These are phyloP conservation scores for Coniella lustricola DNA, from an alignment of 2,329 filamentous ascomycete species.

Conservation along the genomic window DNA sequence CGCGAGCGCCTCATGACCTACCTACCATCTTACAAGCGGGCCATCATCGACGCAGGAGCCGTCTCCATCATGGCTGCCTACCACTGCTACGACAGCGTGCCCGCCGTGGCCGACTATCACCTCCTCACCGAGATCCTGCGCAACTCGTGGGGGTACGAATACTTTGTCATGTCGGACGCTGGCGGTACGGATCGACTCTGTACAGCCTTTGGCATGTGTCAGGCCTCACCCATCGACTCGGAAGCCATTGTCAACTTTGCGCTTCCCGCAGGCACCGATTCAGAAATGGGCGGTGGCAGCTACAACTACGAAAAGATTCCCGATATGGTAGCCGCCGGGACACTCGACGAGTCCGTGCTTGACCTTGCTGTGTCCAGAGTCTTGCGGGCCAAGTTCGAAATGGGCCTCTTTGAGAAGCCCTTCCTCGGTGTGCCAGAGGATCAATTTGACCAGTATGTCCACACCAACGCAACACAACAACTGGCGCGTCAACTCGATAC, in stretches of 20 bases:
- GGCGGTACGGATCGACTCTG: constrained; percentile 65
- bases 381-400: constrained; percentile 60
- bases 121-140: constrained; percentile 62
- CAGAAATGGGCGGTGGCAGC: constrained; percentile 71
- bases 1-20: constrained; percentile 48
- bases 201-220: constrained; percentile 57
- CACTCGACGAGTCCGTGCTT: constrained; percentile 51
- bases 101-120: constrained; percentile 58
- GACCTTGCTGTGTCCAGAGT: constrained; percentile 59
- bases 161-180: constrained; percentile 57
- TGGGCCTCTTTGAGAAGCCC: constrained; percentile 66
- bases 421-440: constrained; percentile 51
- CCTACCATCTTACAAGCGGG: constrained; percentile 57
- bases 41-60: constrained; percentile 63
- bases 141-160: constrained; percentile 66
- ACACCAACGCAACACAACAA: constrained; percentile 51
- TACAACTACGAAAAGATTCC: constrained; percentile 65
- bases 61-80: constrained; percentile 66
- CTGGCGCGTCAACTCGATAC: constrained; percentile 57
- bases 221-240: constrained; percentile 52
- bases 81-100: constrained; percentile 66
- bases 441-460: constrained; percentile 51
- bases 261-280: constrained; percentile 62
- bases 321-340: constrained; percentile 53
- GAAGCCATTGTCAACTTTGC: constrained; percentile 53